Evolutionary conservation across 768 basidiomycete genomes (phyloP), one percentile per base, ranked within the genome.

Genomic region (Hirschioporus abietinus): DNA sequence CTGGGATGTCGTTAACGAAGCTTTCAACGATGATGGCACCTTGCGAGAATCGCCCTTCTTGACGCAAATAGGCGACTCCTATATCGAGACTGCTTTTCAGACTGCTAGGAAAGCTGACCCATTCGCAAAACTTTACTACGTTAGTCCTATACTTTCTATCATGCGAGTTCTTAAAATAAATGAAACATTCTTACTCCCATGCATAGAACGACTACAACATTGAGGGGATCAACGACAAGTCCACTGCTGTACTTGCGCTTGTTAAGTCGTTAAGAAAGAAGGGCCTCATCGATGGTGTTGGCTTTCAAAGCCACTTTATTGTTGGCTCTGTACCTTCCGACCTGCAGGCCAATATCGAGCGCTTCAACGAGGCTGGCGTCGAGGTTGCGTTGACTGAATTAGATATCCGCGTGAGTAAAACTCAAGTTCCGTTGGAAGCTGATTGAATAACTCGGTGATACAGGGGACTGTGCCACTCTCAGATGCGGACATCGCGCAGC

Each of bases 21-120:
- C 35, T 5, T 58, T 64, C 64, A 64, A 64, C 64, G 64, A 64
- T 52, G 42, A 64, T 42, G 64, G 64, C n/a, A 64, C 64, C 42
- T 60, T 58, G 20, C 30, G 64, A 18, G 64, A 64, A 20, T 30
- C 30, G 8, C 30, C 30, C 30, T 30, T 30, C 30, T 30, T 30
- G 30, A 30, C 30, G 8, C 30, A 30, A 30, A 30, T 30, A 30
- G 30, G 30, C 30, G 30, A 30, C 30, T 30, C 30, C 30, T 30
- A 30, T 30, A 30, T 30, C 30, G 30, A 30, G 30, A 30, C 30
- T 30, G 30, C 30, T 30, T 30, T 30, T 30, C 2, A 30, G 30
- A 30, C 30, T 30, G 30, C 30, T 30, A 30, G 30, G 8, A 30
- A 30, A 30, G 30, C 30, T 8, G 30, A 30, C 8, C 30, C 30